Evolutionary conservation across 306 rosid genomes (phyloP).

Genomic region (Comarum palustre): DNA sequence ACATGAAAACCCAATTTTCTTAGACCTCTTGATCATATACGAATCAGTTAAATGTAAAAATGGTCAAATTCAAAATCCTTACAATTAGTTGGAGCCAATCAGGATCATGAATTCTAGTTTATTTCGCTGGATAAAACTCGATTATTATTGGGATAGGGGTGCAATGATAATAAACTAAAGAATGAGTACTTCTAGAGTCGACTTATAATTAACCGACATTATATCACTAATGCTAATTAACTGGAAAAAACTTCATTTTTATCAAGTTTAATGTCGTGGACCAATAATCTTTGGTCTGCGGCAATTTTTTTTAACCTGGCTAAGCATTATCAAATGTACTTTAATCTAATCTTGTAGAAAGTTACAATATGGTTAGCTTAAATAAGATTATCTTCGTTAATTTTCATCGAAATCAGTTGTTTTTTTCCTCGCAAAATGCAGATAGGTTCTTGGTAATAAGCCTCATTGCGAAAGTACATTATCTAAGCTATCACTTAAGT

Average conservation of each 20-base stretch:
- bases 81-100: background rate
- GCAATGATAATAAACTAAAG: background rate
- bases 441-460: too few relatives aligned
- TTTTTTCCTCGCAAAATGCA: background rate
- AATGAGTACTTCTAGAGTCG: background rate
- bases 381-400: background rate
- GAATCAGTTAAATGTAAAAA: too few relatives aligned
- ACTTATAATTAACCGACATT: background rate
- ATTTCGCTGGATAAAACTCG: background rate
- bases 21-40: too few relatives aligned
- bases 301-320: background rate
- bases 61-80: background rate
- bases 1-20: too few relatives aligned
- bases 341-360: background rate
- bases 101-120: background rate
- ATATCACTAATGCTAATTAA: background rate
- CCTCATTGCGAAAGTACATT: too few relatives aligned
- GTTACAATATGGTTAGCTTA: background rate
- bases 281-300: background rate
- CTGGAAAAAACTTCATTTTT: too few relatives aligned
- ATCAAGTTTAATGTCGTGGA: background rate
- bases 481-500: background rate
- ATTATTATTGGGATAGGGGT: background rate
- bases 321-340: background rate
- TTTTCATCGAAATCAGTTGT: background rate